Conservation (phyloP, 768 basidiomycete species). For the Auricularia sp. region DNA sequence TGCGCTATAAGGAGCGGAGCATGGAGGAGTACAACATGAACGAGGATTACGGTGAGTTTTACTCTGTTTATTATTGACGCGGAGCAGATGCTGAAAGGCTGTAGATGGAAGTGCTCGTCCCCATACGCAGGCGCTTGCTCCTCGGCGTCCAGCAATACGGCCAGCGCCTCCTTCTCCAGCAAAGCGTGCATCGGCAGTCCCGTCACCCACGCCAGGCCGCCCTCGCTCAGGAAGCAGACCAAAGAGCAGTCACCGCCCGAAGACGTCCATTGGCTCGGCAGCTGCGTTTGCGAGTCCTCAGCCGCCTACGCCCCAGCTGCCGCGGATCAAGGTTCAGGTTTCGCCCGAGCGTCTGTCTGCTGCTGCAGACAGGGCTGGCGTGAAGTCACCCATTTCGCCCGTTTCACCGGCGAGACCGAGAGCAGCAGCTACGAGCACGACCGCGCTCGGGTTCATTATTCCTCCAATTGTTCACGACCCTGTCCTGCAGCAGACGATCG, state of each 20-base stretch:
- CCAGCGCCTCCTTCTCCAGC: background rate
- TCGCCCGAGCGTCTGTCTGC: background rate
- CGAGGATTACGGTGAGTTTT: constrained; percentile 3
- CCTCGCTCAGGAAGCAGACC: background rate
- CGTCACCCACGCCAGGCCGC: background rate
- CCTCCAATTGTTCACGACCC: constrained; percentile 34
- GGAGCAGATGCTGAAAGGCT: too few species aligned
- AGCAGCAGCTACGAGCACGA: background rate
- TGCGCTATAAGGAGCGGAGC: constrained; percentile 60
- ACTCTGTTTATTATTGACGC: constrained; percentile 1
- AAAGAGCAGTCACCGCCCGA: background rate
- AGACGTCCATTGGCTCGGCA: background rate
- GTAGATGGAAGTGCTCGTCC: background rate
- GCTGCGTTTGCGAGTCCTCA: background rate
- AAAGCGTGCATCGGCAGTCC: constrained; percentile 1
- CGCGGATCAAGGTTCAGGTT: background rate
- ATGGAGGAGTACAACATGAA: constrained; percentile 42
- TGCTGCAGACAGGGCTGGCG: background rate
- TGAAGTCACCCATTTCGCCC: background rate
- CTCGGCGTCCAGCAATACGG: background rate
- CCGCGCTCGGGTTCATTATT: constrained; percentile 17
- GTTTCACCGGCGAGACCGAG: background rate
- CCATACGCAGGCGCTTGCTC: constrained; percentile 10
- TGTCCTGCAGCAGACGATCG: constrained; percentile 33
- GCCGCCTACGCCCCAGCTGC: background rate